Conservation (phyloP, 805 yeast genomes). For the Kurtzmaniella cleridarum region DNA sequence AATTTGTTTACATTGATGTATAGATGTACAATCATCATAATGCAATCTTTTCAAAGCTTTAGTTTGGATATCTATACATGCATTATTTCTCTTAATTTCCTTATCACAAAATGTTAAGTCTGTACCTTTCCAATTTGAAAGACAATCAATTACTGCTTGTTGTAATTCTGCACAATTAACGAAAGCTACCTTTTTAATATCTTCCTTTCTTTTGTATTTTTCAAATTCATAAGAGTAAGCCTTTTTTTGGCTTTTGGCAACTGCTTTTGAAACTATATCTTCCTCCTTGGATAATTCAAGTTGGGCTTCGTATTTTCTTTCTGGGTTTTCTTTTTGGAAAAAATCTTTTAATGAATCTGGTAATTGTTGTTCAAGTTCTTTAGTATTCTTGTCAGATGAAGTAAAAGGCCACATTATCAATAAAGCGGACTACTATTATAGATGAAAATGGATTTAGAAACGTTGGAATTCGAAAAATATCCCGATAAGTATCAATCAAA, state of each 20-base stretch:
- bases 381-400: constrained; percentile 14
- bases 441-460: constrained; percentile 1
- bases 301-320: constrained; percentile 14
- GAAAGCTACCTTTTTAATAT: constrained; percentile 17
- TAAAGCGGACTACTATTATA: too few species aligned
- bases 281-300: constrained; percentile 23
- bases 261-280: constrained; percentile 19
- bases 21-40: constrained; percentile 31
- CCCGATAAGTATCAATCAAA: too few species aligned
- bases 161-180: constrained; percentile 39
- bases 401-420: constrained; percentile 27
- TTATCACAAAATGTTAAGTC: constrained; percentile 24
- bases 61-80: constrained; percentile 31
- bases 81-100: constrained; percentile 20
- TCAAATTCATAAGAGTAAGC: constrained; percentile 23
- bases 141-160: constrained; percentile 30
- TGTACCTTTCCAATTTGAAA: constrained; percentile 25
- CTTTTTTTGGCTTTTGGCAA: constrained; percentile 9
- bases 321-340: constrained; percentile 27
- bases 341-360: constrained; percentile 28
- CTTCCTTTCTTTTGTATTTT: constrained; percentile 23
- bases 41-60: constrained; percentile 27
- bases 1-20: constrained; percentile 32
- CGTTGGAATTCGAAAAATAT: neutral
- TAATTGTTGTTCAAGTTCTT: constrained; percentile 27